Evolutionary conservation across 768 basidiomycete genomes (phyloP).

Genomic region (Suillus luteus): DNA sequence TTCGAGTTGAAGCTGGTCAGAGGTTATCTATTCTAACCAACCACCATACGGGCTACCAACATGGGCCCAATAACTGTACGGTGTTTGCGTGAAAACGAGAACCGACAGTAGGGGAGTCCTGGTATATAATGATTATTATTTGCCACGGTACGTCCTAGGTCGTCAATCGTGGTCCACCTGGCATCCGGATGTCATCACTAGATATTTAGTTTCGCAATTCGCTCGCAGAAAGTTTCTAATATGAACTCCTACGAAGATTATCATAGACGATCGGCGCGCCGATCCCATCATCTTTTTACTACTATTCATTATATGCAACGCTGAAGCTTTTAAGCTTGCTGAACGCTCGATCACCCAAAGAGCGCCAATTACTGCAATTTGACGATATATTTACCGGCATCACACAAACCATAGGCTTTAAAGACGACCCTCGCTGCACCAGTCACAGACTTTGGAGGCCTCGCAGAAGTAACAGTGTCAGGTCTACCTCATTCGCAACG

Average conservation of each 20-base stretch:
- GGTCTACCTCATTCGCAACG: not conserved
- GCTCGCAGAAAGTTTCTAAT: not conserved
- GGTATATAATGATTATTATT: too few species aligned
- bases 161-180: not conserved
- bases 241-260: too few species aligned
- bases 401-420: too few species aligned
- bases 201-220: not conserved
- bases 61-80: not conserved
- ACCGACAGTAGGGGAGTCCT: not conserved
- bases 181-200: not conserved
- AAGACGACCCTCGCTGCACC: not conserved
- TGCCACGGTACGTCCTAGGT: too few species aligned
- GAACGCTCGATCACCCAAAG: not conserved
- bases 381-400: too few species aligned
- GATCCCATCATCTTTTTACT: too few species aligned
- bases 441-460: not conserved
- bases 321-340: too few species aligned
- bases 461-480: not conserved
- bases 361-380: too few species aligned
- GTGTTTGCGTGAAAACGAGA: not conserved
- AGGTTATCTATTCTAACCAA: not conserved
- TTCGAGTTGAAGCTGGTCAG: constrained; percentile 58
- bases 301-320: too few species aligned
- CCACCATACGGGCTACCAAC: not conserved
- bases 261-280: too few species aligned